These are phyloP conservation scores for Lasiosphaeris hirsuta DNA, from an alignment of 495 filamentous ascomycete genomes.

Conservation along the genomic window DNA sequence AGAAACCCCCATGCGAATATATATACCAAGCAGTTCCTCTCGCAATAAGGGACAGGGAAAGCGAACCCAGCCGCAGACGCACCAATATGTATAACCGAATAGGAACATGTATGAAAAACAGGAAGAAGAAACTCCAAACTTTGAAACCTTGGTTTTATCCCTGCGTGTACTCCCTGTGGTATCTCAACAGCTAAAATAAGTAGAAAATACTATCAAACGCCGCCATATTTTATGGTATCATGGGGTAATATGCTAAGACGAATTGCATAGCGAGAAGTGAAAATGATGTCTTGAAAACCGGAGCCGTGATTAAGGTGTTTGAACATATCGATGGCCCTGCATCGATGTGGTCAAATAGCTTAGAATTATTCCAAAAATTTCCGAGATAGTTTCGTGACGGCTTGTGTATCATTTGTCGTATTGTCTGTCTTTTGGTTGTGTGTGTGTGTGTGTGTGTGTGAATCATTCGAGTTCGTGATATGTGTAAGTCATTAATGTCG, in stretches of 20 bases:
- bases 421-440: background rate
- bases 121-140: background rate
- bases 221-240: background rate
- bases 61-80: constrained; percentile 4
- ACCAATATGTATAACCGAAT: constrained; percentile 4
- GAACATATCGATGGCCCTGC: constrained; percentile 1
- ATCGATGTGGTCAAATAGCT: background rate
- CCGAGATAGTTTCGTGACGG: no score
- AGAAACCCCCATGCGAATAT: background rate
- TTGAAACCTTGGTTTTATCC: background rate
- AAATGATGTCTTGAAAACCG: background rate
- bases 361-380: no score
- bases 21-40: background rate
- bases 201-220: background rate
- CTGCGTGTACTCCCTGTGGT: constrained; percentile 18
- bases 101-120: background rate
- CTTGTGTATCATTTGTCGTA: no score
- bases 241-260: background rate
- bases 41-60: background rate
- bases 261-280: background rate
- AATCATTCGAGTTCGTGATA: background rate
- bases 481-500: background rate
- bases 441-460: no score
- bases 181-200: background rate
- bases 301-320: background rate